These are phyloP conservation scores for Cladophialophora psammophila DNA, from an alignment of 2,329 filamentous ascomycete genomes.

Conservation along the genomic window DNA sequence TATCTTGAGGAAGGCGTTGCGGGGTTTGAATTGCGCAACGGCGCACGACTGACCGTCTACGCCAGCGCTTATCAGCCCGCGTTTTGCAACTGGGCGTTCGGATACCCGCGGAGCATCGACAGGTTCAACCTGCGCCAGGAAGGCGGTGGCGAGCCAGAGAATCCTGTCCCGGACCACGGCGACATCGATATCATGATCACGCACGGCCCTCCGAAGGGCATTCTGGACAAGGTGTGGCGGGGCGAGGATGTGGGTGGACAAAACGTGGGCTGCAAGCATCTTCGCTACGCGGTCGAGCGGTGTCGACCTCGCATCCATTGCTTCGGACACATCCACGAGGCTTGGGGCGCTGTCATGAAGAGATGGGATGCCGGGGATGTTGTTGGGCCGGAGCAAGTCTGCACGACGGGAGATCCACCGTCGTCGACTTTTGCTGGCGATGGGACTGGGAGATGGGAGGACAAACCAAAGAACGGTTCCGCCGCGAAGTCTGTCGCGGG, in stretches of 20 bases:
- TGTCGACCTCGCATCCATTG: conserved; percentile 64
- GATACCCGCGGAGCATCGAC: conserved; percentile 59
- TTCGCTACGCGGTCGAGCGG: conserved; percentile 60
- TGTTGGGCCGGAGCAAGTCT: background rate
- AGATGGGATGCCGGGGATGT: conserved; percentile 19
- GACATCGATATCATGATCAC: conserved; percentile 60
- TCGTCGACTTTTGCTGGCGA: background rate
- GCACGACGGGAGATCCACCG: too few relatives aligned
- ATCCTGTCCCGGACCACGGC: conserved; percentile 53
- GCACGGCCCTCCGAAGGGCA: conserved; percentile 63
- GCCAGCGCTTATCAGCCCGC: conserved; percentile 63
- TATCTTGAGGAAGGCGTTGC: conserved; percentile 65
- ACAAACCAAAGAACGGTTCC: background rate
- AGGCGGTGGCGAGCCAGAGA: conserved; percentile 10
- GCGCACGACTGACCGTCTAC: conserved; percentile 61
- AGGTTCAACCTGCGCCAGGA: conserved; percentile 57
- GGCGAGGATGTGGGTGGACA: conserved; percentile 33
- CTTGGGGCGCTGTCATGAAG: conserved; percentile 37
- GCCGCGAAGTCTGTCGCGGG: background rate
- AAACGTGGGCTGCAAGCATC: conserved; percentile 62
- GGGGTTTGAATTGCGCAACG: conserved; percentile 57
- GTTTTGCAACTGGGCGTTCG: conserved; percentile 64
- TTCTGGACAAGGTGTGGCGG: conserved; percentile 55
- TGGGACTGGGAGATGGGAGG: background rate
- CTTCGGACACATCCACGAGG: conserved; percentile 48